A percentile compares a stretch with the other conserved stretches of the same genome.
Conservation (phyloP, 768 basidiomycete species). For the Tubosaeta sp. region DNA sequence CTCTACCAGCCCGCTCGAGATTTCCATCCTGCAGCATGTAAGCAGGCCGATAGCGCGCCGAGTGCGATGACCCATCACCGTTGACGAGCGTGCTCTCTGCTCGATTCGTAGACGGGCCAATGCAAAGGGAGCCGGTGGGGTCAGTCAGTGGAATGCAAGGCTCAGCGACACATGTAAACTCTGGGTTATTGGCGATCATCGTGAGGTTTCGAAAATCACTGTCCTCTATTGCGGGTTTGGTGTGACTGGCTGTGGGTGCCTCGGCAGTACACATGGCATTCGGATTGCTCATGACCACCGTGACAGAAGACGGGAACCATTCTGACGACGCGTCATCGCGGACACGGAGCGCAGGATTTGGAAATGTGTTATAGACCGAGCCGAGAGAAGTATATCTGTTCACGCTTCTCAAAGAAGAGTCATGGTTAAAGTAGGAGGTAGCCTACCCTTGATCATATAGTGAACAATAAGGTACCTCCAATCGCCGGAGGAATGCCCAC, state of each 20-base stretch:
- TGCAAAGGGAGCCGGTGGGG: background rate
- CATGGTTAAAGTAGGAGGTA: background rate
- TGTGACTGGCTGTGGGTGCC: background rate
- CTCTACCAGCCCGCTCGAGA: slow-evolving; percentile 70
- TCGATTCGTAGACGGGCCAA: background rate
- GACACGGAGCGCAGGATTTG: slow-evolving; percentile 74
- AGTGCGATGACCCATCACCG: slow-evolving; percentile 1
- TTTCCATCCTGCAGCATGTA: slow-evolving; percentile 73
- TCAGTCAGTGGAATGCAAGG: background rate
- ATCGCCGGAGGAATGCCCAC: slow-evolving; percentile 76
- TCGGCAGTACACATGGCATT: slow-evolving; percentile 15
- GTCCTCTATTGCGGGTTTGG: background rate
- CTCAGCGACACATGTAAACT: slow-evolving; percentile 15
- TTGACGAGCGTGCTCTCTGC: slow-evolving; percentile 9
- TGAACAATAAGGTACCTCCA: slow-evolving; percentile 80
- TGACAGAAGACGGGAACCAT: slow-evolving; percentile 17
- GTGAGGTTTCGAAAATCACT: slow-evolving; percentile 6
- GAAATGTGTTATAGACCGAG: slow-evolving; percentile 91
- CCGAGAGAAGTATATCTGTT: slow-evolving; percentile 95
- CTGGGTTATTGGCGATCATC: slow-evolving; percentile 18
- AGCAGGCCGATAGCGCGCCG: slow-evolving; percentile 62
- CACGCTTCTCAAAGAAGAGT: background rate
- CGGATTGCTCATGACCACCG: slow-evolving; percentile 19
- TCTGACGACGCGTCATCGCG: slow-evolving; percentile 8
- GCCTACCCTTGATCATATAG: slow-evolving; percentile 89